Evolutionary conservation across 495 filamentous ascomycete genomes (phyloP).

Genomic region (Pseudevernia furfuracea): DNA sequence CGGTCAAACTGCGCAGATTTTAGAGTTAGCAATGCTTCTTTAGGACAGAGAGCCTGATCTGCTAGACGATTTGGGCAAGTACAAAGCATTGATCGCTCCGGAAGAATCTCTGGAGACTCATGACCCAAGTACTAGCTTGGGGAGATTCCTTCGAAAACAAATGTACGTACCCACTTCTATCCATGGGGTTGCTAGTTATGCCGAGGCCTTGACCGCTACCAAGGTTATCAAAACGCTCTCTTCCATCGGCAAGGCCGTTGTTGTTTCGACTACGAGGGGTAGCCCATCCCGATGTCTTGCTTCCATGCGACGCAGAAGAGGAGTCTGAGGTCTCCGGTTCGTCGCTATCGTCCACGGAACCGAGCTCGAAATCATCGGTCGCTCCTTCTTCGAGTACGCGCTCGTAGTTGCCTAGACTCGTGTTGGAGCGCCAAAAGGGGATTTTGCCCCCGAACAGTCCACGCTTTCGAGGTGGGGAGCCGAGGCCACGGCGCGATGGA

Average conservation of each 20-base stretch:
- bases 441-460: conserved; percentile 44
- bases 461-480: conserved; percentile 45
- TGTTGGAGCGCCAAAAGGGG: conserved; percentile 29
- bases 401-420: conserved; percentile 23
- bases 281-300: conserved; percentile 52
- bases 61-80: background rate
- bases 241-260: conserved; percentile 1
- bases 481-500: conserved; percentile 42
- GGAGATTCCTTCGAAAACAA: background rate
- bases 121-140: background rate
- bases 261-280: conserved; percentile 35
- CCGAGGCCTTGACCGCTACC: conserved; percentile 22
- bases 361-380: conserved; percentile 19
- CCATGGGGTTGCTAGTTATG: conserved; percentile 21
- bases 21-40: background rate
- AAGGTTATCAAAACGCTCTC: conserved; percentile 35
- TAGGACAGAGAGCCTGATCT: too few relatives aligned
- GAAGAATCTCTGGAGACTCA: background rate
- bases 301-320: conserved; percentile 44
- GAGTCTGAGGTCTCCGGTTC: conserved; percentile 39
- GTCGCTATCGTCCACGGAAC: conserved; percentile 16
- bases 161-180: conserved; percentile 19
- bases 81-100: background rate
- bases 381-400: conserved; percentile 21
- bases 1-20: background rate